A percentile compares a stretch with the other conserved stretches of the same genome.
These are phyloP conservation scores for Ganoderma multipileum DNA, from an alignment of 1,284 basidiomycete genomes.

Conservation along the genomic window DNA sequence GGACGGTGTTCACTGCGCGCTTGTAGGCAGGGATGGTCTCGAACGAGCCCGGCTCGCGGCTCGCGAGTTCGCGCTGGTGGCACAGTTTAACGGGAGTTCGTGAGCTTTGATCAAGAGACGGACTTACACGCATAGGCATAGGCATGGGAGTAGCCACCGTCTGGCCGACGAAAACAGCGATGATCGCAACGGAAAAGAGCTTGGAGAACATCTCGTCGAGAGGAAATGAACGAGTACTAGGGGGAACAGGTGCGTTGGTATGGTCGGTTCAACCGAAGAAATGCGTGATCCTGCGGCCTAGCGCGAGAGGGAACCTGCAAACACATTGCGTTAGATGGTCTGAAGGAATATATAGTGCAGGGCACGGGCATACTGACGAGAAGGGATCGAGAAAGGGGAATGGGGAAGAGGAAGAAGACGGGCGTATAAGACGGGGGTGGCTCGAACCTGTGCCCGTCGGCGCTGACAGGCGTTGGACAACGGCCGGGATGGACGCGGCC, in stretches of 20 bases:
- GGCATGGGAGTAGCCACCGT: constrained; percentile 54
- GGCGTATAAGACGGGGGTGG: constrained; percentile 34
- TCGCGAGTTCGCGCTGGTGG: constrained; percentile 34
- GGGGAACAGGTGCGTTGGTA: constrained; percentile 28
- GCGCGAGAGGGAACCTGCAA: constrained; percentile 39
- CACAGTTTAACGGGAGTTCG: neutral
- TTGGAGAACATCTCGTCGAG: constrained; percentile 51
- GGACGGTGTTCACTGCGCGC: constrained; percentile 43
- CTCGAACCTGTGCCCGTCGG: constrained; percentile 22
- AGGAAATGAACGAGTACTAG: constrained; percentile 30
- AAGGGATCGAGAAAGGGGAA: constrained; percentile 43
- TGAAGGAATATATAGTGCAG: neutral
- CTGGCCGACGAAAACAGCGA: constrained; percentile 53
- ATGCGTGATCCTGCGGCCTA: constrained; percentile 48
- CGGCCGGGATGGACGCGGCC: constrained; percentile 14
- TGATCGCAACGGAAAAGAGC: constrained; percentile 48
- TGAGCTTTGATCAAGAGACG: neutral
- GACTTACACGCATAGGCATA: constrained; percentile 47
- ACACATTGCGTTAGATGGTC: neutral
- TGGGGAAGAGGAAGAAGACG: constrained; percentile 30
- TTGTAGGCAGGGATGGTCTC: constrained; percentile 57
- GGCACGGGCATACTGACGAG: constrained; percentile 38
- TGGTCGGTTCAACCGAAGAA: constrained; percentile 40
- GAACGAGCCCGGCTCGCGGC: constrained; percentile 47
- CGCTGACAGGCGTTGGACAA: constrained; percentile 1